Conservation (phyloP, 139 green algal genomes). For the Microglena sp. region DNA sequence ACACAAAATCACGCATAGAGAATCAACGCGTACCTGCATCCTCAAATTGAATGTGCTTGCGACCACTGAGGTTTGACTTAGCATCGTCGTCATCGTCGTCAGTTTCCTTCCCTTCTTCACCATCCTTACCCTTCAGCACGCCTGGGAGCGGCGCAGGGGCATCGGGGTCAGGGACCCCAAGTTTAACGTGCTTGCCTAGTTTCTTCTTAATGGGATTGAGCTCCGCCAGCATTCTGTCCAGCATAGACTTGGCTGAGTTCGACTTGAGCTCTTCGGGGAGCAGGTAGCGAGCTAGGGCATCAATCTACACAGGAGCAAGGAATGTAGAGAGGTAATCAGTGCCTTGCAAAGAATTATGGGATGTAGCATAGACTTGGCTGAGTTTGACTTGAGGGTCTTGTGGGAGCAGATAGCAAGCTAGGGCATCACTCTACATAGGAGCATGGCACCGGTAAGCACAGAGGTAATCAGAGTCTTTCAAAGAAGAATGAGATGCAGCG, state of each 20-base stretch:
- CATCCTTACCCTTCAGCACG: conserved; percentile 21
- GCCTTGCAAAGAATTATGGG: too few species aligned
- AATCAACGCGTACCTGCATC: too few species aligned
- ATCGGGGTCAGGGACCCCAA: conserved; percentile 26
- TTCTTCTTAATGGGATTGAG: conserved; percentile 3
- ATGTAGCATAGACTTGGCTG: conserved; percentile 24
- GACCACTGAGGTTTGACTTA: not conserved
- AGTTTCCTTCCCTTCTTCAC: not conserved
- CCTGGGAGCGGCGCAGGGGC: conserved; percentile 20
- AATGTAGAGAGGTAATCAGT: not conserved
- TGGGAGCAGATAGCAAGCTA: conserved; percentile 23
- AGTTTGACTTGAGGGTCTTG: conserved; percentile 15
- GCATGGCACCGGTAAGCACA: too few species aligned
- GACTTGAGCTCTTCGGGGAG: conserved; percentile 21
- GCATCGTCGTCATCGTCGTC: conserved; percentile 1
- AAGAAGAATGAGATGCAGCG: too few species aligned
- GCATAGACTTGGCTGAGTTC: conserved; percentile 17
- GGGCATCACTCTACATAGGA: conserved; percentile 32
- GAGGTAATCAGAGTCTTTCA: not conserved
- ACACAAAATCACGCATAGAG: too few species aligned
- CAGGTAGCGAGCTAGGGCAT: conserved; percentile 27
- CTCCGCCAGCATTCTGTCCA: conserved; percentile 33
- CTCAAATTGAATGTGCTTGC: conserved; percentile 8
- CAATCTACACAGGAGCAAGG: too few species aligned
- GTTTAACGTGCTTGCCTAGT: conserved; percentile 18